A percentile compares a stretch with the other conserved stretches of the same genome.
These are phyloP conservation scores for Solanum paucissectum DNA, from an alignment of 257 asterid genomes.

Conservation along the genomic window DNA sequence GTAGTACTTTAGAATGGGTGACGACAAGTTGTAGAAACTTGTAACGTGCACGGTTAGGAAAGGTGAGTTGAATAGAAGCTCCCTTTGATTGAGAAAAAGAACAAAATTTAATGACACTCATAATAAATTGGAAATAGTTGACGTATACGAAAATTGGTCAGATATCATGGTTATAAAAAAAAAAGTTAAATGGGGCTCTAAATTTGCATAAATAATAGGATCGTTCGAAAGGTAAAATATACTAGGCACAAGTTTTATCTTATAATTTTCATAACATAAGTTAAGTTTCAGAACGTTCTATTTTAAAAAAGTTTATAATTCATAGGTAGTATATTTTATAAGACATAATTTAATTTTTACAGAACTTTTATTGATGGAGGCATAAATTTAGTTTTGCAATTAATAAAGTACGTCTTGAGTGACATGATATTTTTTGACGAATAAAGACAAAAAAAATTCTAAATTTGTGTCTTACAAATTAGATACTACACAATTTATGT, in stretches of 20 bases:
- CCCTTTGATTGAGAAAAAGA: not conserved
- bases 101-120: not conserved
- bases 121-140: not conserved
- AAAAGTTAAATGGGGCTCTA: not conserved
- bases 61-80: not conserved
- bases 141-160: not conserved
- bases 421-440: too few species aligned
- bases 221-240: not conserved
- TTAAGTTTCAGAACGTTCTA: too few species aligned
- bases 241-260: not conserved
- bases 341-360: not conserved
- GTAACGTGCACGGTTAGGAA: not conserved
- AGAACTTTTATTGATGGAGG: too few species aligned
- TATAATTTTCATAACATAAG: not conserved
- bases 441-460: too few species aligned
- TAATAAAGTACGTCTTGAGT: too few species aligned
- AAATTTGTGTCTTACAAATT: not conserved
- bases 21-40: not conserved
- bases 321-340: not conserved
- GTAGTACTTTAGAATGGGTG: not conserved
- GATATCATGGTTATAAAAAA: too few species aligned
- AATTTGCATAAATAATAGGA: not conserved
- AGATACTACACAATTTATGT: not conserved
- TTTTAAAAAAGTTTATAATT: not conserved
- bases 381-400: too few species aligned